Percentiles rank a stretch among this genome's conserved stretches.
Evolutionary conservation across 805 yeast genomes (phyloP).

Genomic region (Zygosaccharomyces rouxii): DNA sequence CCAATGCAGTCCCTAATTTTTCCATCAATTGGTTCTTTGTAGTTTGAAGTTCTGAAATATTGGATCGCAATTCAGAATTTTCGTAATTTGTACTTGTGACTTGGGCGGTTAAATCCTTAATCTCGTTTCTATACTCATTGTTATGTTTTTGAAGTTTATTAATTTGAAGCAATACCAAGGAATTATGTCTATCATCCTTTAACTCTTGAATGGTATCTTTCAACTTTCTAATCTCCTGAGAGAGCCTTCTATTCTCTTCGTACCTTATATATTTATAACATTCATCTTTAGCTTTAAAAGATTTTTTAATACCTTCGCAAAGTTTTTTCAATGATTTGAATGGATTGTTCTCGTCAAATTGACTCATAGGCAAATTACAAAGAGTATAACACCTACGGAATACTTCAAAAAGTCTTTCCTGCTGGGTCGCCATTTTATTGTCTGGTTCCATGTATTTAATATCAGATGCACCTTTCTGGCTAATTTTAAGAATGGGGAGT

Average conservation of each 20-base stretch:
- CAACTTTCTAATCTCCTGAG: not conserved
- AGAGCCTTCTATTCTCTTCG: not conserved
- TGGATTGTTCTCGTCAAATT: constrained; percentile 1
- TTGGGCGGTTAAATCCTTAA: not conserved
- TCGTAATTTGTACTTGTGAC: not conserved
- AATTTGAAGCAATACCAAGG: not conserved
- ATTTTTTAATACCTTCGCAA: constrained; percentile 2
- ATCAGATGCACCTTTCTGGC: not conserved
- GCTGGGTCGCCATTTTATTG: not conserved
- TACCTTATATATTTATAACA: constrained; percentile 2
- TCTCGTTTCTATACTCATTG: not conserved
- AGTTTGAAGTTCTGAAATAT: not conserved
- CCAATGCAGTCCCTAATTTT: not conserved
- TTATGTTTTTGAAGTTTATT: not conserved
- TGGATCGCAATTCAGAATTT: not conserved
- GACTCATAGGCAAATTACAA: constrained; percentile 8
- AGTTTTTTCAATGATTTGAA: not conserved
- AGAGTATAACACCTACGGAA: constrained; percentile 6
- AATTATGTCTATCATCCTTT: not conserved
- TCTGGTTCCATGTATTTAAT: not conserved
- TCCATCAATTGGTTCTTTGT: constrained; percentile 1
- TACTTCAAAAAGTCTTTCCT: not conserved
- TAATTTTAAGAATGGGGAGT: not conserved
- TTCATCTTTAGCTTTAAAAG: constrained; percentile 6
- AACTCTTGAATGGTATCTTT: not conserved